Base-by-base conservation (phyloP, 768 basidiomycete genomes). In the Rhodosporidiobolus odoratus region DNA sequence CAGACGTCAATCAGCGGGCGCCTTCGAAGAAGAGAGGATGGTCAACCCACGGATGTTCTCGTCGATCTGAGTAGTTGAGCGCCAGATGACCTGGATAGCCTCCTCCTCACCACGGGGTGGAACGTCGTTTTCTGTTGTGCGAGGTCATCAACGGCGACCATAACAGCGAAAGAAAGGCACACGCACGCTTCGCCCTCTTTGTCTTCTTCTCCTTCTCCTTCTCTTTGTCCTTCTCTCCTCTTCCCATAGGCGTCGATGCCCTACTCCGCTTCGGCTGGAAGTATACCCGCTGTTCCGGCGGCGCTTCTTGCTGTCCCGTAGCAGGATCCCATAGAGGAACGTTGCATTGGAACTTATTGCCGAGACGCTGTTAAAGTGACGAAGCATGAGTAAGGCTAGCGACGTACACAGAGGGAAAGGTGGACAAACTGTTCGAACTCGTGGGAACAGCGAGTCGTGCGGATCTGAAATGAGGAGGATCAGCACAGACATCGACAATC, bases 361-460 rank as follows among this genome's bases (percentile, higher is more conserved):
- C 75, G 43, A 76, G 65, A 4, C 75, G 69, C 61, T 73, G 72
- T 25, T 54, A 48, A 35, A 8, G 16, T 10, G 27, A 4, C 21
- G 15, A 10, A 3, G n/a, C 15, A 25, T 47, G 8, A 58, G 25
- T 32, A 32, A 27, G 21, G n/a, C 7, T 9, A 27, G 2, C 0
- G 30, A 25, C 17, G 38, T 23, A 35, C 9, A 25, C 1, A 21
- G 8, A 25, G 32, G 37, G 13, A n/a, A 50, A n/a, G 38, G 32
- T 30, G 13, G 37, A 45, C 69, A 23, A 27, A 76, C 73, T 2
- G 91, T 94, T 12, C 91, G 89, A 21, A 92, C 88, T 67, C 92
- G 88, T 68, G 95, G 94, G 79, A 93, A 97, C 78, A 98, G 95
- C 68, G 92, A 86, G 81, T 99, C 95, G 79, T 99, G 92, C 57